Base-by-base conservation (phyloP, 805 yeast genomes). In the Komagataella kurtzmanii region DNA sequence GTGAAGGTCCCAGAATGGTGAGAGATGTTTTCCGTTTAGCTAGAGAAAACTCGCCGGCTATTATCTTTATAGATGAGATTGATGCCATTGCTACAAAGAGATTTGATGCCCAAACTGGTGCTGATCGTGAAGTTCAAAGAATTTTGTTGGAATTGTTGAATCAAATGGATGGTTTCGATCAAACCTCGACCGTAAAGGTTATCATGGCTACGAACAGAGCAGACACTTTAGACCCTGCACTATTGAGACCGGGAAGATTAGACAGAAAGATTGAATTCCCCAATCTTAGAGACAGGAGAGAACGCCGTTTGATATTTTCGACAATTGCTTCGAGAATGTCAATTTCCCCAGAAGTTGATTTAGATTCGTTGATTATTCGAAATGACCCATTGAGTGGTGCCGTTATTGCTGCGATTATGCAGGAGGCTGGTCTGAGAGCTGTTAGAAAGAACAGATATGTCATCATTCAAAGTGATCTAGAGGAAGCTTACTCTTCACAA, bases 1-100 rank as follows among this genome's bases (percentile, higher is more conserved):
- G 99, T 66, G 99, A 93, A 73, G 99, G 99, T 62, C 98, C 99
- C 54, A 80, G 99, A 73, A 93, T 93, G 98, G 99, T 93, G 43
- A 83, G 99, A 68, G 99, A 93, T 67, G 98, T 93, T 43, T 93
- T 93, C 73, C 76, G 98, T 64, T 77, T 93, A 56, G 99, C 99
- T 6, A 80, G 98, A 64, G 99, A 93, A 66, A 93, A 93, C 70
- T 82, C 97, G 0, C 99, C 99, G 6, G 81, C 97, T 7, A 93
- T 93, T 63, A 93, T 93, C 55, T 93, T 93, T 70, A 93, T 93
- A 59, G 99, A 93, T 73, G 99, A 93, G 73, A 90, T 93, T 61
- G 99, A 93, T 71, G 97, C 99, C 40, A 93, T 93, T 67, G 99
- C 99, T 52, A 93, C 99, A 45, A 93, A 93, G 70, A 87, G 99